Base-by-base conservation (phyloP, 495 filamentous ascomycete species). In the Xeromyces bisporus region DNA sequence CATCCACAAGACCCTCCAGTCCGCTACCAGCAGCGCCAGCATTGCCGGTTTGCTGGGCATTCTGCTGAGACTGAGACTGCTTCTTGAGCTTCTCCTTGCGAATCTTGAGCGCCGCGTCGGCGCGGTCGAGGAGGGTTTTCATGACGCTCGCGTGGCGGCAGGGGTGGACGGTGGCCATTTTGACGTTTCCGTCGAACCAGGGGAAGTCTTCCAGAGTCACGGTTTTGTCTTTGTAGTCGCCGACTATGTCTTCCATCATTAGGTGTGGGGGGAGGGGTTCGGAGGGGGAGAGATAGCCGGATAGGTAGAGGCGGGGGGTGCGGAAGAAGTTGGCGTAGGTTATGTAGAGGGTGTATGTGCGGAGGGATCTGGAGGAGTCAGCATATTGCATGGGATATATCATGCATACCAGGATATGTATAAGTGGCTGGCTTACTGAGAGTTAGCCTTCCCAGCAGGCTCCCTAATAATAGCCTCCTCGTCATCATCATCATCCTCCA, bases 211-310 rank as follows among this genome's bases (percentile, higher is more conserved):
- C 91, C 24, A 96, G 72, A 10, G 91, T 99, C 36, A 99, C 89
- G 6, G 89, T 99, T 62, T 99, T 99, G 58, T 96, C 87, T 49
- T 93, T 92, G 66, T 99, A 99, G 65, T 99, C 91, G 43, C 91
- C 87, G 17, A 94, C 80, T 43, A 99, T 96, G 44, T 99, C 91
- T 48, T 99, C 89, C 79, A 96, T 93, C 91, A 99, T 96, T 15
- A 77, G 66, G 15, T 77, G 70, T 2, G 89, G 91, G 4, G 80
- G 69, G 15, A 94, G 80, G 3, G 92, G 86, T 39, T 81, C 73
- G 14, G 80, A 77, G 33, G 73, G 68, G n/a, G 78, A 69, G 2
- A 70, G 62, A 51, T 93, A 93, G 35, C 91, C 91, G 3, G 82
- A 87, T 37, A 99, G 69, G 57, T 93, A 99, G 48, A 94, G 73